A percentile compares a stretch with the other conserved stretches of the same genome.
Conservation (phyloP, 176 grass and related monocot genomes). For the Cocos nucifera region DNA sequence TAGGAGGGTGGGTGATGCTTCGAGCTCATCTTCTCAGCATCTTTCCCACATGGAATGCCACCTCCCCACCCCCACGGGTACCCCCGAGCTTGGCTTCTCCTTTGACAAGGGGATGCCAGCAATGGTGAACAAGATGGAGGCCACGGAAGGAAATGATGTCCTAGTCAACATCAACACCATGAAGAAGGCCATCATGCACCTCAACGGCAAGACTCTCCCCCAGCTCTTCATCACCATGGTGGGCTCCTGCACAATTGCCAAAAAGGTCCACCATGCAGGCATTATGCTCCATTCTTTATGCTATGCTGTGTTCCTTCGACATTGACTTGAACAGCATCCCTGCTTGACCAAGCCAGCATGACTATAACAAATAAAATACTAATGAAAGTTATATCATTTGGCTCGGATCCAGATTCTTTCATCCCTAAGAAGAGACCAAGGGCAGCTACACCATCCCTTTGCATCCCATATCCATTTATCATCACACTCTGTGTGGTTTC, state of each 20-base stretch:
- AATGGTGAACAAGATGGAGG: too few species aligned
- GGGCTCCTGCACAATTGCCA: neutral
- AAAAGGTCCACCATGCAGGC: slow-evolving; percentile 62
- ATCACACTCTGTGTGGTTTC: slow-evolving; percentile 56
- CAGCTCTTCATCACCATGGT: too few species aligned
- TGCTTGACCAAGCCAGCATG: slow-evolving; percentile 45
- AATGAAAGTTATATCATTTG: slow-evolving; percentile 54
- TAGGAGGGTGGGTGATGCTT: too few species aligned
- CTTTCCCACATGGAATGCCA: too few species aligned
- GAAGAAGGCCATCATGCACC: too few species aligned
- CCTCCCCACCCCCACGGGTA: too few species aligned
- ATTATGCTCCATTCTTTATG: slow-evolving; percentile 53
- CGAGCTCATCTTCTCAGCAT: too few species aligned
- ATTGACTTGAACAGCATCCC: slow-evolving; percentile 52
- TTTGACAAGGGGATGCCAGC: too few species aligned
- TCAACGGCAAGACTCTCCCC: too few species aligned
- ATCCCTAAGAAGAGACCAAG: slow-evolving; percentile 46
- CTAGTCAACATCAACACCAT: too few species aligned
- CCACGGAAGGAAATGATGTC: too few species aligned
- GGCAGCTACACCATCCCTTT: slow-evolving; percentile 38
- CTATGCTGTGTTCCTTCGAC: slow-evolving; percentile 31
- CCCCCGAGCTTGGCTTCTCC: too few species aligned
- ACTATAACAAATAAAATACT: slow-evolving; percentile 52
- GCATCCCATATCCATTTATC: slow-evolving; percentile 60
- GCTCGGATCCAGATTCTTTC: slow-evolving; percentile 29